A percentile compares a stretch with the other conserved stretches of the same genome.
Evolutionary conservation across 768 basidiomycete genomes (phyloP).

Genomic region (Rhizopogon vesiculosus): DNA sequence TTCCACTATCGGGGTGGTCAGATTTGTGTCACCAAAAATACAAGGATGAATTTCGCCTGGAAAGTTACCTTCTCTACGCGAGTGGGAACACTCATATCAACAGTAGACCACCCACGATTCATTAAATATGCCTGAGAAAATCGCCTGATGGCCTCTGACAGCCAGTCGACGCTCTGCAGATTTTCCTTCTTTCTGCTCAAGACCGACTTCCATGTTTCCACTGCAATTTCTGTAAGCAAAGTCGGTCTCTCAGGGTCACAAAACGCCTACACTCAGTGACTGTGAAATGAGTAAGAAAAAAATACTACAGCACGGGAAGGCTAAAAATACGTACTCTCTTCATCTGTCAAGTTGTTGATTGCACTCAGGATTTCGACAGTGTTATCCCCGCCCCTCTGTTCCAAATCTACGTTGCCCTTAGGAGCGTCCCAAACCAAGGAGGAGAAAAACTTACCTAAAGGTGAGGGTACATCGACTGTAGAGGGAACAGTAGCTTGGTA

Average conservation of each 20-base stretch:
- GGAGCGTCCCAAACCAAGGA: neutral
- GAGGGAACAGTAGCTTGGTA: slow-evolving; percentile 66
- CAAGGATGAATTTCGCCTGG: neutral
- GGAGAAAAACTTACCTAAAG: slow-evolving; percentile 30
- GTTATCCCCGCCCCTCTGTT: slow-evolving; percentile 65
- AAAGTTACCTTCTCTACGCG: slow-evolving; percentile 61
- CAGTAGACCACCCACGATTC: slow-evolving; percentile 51
- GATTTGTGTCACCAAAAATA: slow-evolving; percentile 7
- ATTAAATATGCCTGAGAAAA: slow-evolving; percentile 65
- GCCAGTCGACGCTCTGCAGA: slow-evolving; percentile 70
- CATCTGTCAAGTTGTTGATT: slow-evolving; percentile 57
- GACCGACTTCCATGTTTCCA: slow-evolving; percentile 59
- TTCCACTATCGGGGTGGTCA: slow-evolving; percentile 55
- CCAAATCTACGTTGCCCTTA: slow-evolving; percentile 20
- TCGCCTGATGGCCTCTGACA: slow-evolving; percentile 69
- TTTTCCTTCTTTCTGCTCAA: slow-evolving; percentile 50
- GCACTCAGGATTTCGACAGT: slow-evolving; percentile 71
- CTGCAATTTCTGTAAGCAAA: slow-evolving; percentile 30
- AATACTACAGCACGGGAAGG: neutral
- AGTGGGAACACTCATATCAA: slow-evolving; percentile 56
- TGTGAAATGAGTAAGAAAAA: slow-evolving; percentile 24
- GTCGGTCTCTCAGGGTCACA: neutral
- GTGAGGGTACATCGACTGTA: slow-evolving; percentile 26
- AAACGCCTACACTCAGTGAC: slow-evolving; percentile 51
- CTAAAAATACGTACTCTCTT: slow-evolving; percentile 52